Evolutionary conservation across 2,329 filamentous ascomycete species (phyloP).

Genomic region (Pseudogymnoascus sp.): DNA sequence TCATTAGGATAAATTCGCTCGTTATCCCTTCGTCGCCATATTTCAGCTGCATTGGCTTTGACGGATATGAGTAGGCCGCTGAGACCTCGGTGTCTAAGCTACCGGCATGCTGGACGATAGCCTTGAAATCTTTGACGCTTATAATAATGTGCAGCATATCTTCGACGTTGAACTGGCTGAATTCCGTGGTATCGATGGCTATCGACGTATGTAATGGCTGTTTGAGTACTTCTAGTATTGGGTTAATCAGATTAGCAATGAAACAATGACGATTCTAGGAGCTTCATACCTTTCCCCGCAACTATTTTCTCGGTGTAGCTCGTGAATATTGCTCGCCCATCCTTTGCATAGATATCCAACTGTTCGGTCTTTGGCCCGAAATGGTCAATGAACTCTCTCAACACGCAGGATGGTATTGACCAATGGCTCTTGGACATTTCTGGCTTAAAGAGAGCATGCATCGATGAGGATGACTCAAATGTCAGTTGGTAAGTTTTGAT

Average conservation of each 20-base stretch:
- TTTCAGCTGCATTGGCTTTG: slow-evolving; percentile 63
- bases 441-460: slow-evolving; percentile 68
- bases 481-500: slow-evolving; percentile 71
- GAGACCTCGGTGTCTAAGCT: slow-evolving; percentile 59
- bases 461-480: slow-evolving; percentile 66
- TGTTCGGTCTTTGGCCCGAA: slow-evolving; percentile 76
- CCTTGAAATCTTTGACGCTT: slow-evolving; percentile 75
- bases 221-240: slow-evolving; percentile 58
- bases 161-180: slow-evolving; percentile 66
- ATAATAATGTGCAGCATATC: slow-evolving; percentile 72
- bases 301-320: slow-evolving; percentile 75
- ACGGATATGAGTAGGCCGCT: slow-evolving; percentile 64
- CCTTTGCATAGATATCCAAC: slow-evolving; percentile 68
- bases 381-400: slow-evolving; percentile 72
- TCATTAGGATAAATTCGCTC: slow-evolving; percentile 78
- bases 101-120: slow-evolving; percentile 69
- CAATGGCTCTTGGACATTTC: slow-evolving; percentile 61
- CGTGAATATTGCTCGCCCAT: slow-evolving; percentile 64
- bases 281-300: slow-evolving; percentile 52
- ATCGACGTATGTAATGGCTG: slow-evolving; percentile 77
- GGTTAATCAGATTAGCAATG: slow-evolving; percentile 14
- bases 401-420: slow-evolving; percentile 62
- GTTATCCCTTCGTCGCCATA: slow-evolving; percentile 62
- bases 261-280: not conserved
- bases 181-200: slow-evolving; percentile 67